These are phyloP conservation scores for Solanum paucissectum DNA, from an alignment of 257 asterid genomes.

Conservation along the genomic window DNA sequence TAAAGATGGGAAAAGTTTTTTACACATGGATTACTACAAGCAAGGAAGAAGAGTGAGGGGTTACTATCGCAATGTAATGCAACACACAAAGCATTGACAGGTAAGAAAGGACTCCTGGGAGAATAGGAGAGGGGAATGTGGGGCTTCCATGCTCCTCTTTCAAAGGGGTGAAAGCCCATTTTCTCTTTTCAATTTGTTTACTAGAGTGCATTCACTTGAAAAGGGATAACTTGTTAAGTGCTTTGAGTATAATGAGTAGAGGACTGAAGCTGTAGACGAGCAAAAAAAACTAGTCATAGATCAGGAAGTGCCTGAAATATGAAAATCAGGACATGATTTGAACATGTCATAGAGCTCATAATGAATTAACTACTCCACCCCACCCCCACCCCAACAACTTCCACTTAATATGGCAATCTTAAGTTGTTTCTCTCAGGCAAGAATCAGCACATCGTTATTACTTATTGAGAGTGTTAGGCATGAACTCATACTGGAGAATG, in stretches of 20 bases:
- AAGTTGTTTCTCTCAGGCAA: background rate
- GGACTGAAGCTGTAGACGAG: background rate
- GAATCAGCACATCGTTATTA: background rate
- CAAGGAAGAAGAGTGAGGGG: background rate
- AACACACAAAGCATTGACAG: background rate
- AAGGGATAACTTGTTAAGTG: background rate
- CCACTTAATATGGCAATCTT: background rate
- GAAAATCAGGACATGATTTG: background rate
- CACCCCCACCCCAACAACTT: background rate
- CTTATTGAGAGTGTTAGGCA: background rate
- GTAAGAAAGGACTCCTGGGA: background rate
- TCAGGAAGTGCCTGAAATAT: background rate
- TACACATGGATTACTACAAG: background rate
- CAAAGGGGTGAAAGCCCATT: background rate
- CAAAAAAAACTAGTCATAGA: background rate
- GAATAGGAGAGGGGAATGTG: background rate
- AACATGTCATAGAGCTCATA: background rate
- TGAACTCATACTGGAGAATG: background rate
- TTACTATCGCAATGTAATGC: background rate
- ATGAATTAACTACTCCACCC: background rate
- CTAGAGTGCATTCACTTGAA: background rate
- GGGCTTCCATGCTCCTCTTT: background rate
- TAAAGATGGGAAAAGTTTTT: background rate
- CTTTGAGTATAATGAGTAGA: background rate
- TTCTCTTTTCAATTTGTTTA: background rate